Percentiles rank a stretch among this genome's conserved stretches.
phyloP scores from a whole-genome alignment of 805 yeast genomes.

The Komagataella kurtzmanii region DNA sequence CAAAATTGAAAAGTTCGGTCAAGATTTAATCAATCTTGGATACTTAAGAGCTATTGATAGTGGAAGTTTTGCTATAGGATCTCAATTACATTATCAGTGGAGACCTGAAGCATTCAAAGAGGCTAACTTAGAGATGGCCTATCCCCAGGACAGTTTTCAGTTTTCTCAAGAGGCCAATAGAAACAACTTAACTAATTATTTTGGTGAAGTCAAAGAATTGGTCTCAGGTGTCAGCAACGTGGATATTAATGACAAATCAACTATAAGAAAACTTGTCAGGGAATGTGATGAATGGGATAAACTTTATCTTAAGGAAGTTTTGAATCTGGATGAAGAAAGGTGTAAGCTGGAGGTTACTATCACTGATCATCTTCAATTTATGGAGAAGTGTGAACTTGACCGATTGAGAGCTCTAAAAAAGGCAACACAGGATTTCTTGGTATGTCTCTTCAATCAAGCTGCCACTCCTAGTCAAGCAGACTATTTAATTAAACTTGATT shows the following conservation, averaged over 20 bases:
- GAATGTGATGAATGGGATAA: conserved; percentile 49
- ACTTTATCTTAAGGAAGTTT: conserved; percentile 39
- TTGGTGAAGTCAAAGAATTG: conserved; percentile 2
- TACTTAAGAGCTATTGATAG: conserved; percentile 54
- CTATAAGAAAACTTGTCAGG: conserved; percentile 32
- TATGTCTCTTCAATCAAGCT: conserved; percentile 48
- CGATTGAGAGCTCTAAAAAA: conserved; percentile 65
- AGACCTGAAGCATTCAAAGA: conserved; percentile 50
- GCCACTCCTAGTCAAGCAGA: conserved; percentile 17
- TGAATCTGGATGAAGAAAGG: conserved; percentile 47
- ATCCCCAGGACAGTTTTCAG: background rate
- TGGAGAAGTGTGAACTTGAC: conserved; percentile 77
- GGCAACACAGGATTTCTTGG: conserved; percentile 58
- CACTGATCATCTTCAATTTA: conserved; percentile 58
- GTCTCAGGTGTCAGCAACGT: conserved; percentile 2
- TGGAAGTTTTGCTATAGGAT: conserved; percentile 53
- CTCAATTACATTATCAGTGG: conserved; percentile 74
- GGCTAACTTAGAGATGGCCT: conserved; percentile 17
- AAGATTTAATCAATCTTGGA: conserved; percentile 48
- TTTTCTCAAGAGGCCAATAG: background rate
- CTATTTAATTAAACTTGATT: conserved; percentile 22
- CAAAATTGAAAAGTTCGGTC: conserved; percentile 63
- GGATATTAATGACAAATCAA: conserved; percentile 30
- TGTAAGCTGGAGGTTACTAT: conserved; percentile 64
- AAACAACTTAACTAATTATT: conserved; percentile 1